These are phyloP conservation scores for Trametes sp. DNA, from an alignment of 1,284 basidiomycete species.

Conservation along the genomic window DNA sequence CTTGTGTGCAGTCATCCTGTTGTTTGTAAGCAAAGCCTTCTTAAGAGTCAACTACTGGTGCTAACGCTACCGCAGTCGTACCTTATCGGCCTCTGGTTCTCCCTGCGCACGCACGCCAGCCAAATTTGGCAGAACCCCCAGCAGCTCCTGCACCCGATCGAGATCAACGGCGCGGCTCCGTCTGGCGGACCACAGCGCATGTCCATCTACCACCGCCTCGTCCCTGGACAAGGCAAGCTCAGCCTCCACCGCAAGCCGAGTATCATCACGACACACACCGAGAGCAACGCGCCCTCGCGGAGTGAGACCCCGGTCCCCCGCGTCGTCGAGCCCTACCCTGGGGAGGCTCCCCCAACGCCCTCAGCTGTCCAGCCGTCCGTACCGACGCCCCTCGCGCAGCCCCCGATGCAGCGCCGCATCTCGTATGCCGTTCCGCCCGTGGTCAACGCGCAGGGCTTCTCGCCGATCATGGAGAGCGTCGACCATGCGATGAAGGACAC, in stretches of 20 bases:
- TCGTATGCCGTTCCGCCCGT: constrained; percentile 61
- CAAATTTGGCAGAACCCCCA: constrained; percentile 99
- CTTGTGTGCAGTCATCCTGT: constrained; percentile 88
- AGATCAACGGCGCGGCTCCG: constrained; percentile 51
- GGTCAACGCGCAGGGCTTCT: constrained; percentile 49
- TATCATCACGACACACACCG: constrained; percentile 44
- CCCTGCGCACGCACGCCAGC: constrained; percentile 95
- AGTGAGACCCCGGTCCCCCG: constrained; percentile 52
- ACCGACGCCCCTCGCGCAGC: constrained; percentile 28
- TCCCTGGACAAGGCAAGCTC: constrained; percentile 44
- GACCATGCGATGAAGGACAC: constrained; percentile 75
- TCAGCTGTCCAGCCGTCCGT: constrained; percentile 12
- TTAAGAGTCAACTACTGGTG: constrained; percentile 12
- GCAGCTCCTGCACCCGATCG: constrained; percentile 76
- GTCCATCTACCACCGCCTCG: constrained; percentile 78
- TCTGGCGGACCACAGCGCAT: constrained; percentile 59
- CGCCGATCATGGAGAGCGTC: constrained; percentile 82
- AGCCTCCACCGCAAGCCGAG: constrained; percentile 55
- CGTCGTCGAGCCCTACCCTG: constrained; percentile 21
- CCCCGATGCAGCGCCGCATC: constrained; percentile 46
- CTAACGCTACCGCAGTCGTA: constrained; percentile 74
- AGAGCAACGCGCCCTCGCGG: constrained; percentile 45
- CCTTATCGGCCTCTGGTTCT: constrained; percentile 98
- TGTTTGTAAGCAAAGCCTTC: constrained; percentile 73
- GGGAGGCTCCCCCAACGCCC: constrained; percentile 34